phyloP scores from a whole-genome alignment of 495 filamentous ascomycete species.

The Wilcoxina mikolae region DNA sequence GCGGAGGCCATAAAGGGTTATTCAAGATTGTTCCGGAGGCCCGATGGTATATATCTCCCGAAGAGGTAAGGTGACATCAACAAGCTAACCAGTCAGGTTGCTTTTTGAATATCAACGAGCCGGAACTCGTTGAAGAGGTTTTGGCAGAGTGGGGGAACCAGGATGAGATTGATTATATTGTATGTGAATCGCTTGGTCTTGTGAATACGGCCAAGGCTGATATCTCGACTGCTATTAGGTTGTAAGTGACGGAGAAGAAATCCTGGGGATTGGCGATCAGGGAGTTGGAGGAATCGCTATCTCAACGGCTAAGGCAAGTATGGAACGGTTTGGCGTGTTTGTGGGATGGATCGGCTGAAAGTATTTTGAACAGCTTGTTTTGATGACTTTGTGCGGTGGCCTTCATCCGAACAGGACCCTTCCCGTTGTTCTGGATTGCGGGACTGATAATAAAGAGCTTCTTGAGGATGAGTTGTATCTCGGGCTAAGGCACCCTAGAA shows the following conservation, averaged over 20 bases:
- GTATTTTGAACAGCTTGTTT: too few species aligned
- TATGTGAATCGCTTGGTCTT: too few species aligned
- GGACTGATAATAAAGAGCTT: slow-evolving; percentile 64
- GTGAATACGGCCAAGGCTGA: too few species aligned
- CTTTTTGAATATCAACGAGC: slow-evolving; percentile 40
- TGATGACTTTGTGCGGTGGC: slow-evolving; percentile 73
- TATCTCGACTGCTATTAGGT: too few species aligned
- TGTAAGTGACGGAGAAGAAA: slow-evolving; percentile 33
- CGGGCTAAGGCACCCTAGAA: slow-evolving; percentile 51
- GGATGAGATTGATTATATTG: slow-evolving; percentile 78
- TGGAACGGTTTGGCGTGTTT: too few species aligned
- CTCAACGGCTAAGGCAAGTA: slow-evolving; percentile 72
- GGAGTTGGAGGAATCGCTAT: slow-evolving; percentile 82
- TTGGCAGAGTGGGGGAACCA: slow-evolving; percentile 50
- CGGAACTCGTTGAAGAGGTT: slow-evolving; percentile 10
- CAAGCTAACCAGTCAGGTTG: too few species aligned
- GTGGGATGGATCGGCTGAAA: too few species aligned
- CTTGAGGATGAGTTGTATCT: slow-evolving; percentile 72
- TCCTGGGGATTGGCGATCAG: slow-evolving; percentile 81
- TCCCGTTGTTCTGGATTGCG: slow-evolving; percentile 75
- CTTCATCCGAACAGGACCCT: slow-evolving; percentile 43
- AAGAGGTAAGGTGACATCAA: too few species aligned
- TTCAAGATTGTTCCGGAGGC: slow-evolving; percentile 59
- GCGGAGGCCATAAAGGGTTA: slow-evolving; percentile 83
- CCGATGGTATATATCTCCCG: slow-evolving; percentile 45